Conservation (phyloP, 2,329 filamentous ascomycete genomes). For the Nemania abortiva region DNA sequence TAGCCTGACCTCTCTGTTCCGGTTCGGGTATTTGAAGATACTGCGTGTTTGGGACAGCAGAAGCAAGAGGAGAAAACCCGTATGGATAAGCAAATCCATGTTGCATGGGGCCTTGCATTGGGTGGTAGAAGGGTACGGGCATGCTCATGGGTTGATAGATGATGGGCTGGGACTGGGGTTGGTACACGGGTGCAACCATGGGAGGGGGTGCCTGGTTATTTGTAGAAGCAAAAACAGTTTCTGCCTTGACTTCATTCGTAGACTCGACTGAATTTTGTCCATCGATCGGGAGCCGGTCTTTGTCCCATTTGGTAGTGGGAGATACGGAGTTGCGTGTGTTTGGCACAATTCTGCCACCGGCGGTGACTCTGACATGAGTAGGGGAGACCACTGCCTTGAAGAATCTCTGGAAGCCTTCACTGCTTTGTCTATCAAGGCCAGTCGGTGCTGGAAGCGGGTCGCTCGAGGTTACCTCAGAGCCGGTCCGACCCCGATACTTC, state of each 20-base stretch:
- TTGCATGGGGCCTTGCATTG: constrained; percentile 43
- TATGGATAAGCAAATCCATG: constrained; percentile 43
- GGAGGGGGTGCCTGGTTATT: constrained; percentile 39
- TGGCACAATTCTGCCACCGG: constrained; percentile 74
- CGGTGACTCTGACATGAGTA: constrained; percentile 74
- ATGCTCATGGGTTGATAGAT: constrained; percentile 48
- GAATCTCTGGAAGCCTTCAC: constrained; percentile 75
- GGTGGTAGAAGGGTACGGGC: constrained; percentile 48
- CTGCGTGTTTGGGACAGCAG: constrained; percentile 27
- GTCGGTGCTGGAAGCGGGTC: constrained; percentile 67
- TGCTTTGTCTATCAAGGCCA: constrained; percentile 66
- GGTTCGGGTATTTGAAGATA: constrained; percentile 32
- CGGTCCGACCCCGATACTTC: constrained; percentile 61
- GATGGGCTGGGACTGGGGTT: constrained; percentile 40
- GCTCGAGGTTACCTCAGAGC: constrained; percentile 56
- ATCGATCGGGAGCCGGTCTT: constrained; percentile 54
- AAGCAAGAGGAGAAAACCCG: constrained; percentile 39
- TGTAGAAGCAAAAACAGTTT: constrained; percentile 24
- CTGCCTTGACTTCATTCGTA: constrained; percentile 40
- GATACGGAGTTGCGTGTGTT: constrained; percentile 69
- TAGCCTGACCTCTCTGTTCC: constrained; percentile 35
- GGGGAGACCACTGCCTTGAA: constrained; percentile 77
- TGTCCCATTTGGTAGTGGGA: constrained; percentile 64
- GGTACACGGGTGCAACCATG: constrained; percentile 40
- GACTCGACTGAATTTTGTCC: constrained; percentile 43